Base-by-base conservation (phyloP, 176 grass and related monocot genomes). In the Leersia perrieri region DNA sequence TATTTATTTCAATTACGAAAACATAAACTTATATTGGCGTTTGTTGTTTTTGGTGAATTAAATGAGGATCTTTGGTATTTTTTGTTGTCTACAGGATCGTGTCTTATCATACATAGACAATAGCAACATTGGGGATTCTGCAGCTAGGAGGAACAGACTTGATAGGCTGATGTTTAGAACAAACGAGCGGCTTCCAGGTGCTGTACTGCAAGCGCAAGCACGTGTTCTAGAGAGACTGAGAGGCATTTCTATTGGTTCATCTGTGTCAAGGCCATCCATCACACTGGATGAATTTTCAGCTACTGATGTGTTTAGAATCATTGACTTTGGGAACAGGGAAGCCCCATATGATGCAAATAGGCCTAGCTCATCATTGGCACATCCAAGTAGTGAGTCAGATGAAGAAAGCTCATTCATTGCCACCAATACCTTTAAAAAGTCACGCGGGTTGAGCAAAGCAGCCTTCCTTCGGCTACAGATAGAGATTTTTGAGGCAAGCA, bases 181-280 rank as follows among this genome's bases (percentile, higher is more conserved):
- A 83, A 91, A 83, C 42, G 90, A 91, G 22, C 86, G 87, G 31
- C 93, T 99, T 66, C 97, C 97, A 4, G 89, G 85, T 71, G 83
- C 91, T 1, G 89, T 99, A 31, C 66, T 90, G 63, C 97, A 91
- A 75, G 97, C 97, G 36, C 87, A 88, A 63, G 90, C 88, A 74
- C 89, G 97, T 45, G 90, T 99, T 88, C 77, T 91, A 18, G 93
- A 99, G 85, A 83, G 97, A 76, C 66, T 96, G 6, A 88, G 97
- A 90, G 90, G 93, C 40, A 57, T 93, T 80, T 93, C 93, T 84
- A 87, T 93, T 0, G 63, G 72, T 18, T 85, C 85, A 79, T 98
- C 87, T 90, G 12, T 67, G 33, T 82, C 76, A 36, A 96, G 93
- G 83, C 82, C 78, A 83, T 89, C 88, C 13, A 80, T 89, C 18